Evolutionary conservation across 148 eudicot species (phyloP), one percentile per base, ranked within the genome.

Genomic region (Drosera capensis): DNA sequence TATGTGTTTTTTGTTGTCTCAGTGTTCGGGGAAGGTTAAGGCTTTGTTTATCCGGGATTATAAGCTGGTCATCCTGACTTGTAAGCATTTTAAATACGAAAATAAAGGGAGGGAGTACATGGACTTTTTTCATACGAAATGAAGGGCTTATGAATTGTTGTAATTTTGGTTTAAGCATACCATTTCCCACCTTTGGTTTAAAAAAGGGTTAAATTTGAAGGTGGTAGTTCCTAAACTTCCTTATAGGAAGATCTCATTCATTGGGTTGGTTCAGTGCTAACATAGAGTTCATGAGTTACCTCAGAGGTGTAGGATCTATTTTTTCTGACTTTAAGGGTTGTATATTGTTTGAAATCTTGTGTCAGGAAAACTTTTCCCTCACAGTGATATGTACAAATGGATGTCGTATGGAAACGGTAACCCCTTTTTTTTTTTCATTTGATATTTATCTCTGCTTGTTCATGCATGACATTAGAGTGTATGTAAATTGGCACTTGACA

Each of bases 341-440:
- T 23, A n/a, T 24, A 14, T 40, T 26, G 23, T 19, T 7, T 20
- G 1, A 6, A 8, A 17, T 19, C 9, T 41, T 23, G n/a, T 50
- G 54, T 40, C 95, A 90, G 99, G 82, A 19, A 80, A 66, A 62
- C 62, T 90, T 56, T 90, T 85, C 45, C 99, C 99, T 2, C 75
- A 73, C 60, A 68, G 62, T 23, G 94, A 85, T 53, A 78, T 85
- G 60, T 72, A 63, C 64, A 90, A 77, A 64, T 90, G 99, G 99
- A 31, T 85, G 82, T 67, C 95, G 18, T 90, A 90, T 46, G 99
- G 93, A 64, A 74, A 85, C 52, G 99, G 99, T 90, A 84, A 67
- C 43, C 12, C 0, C 21, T 35, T 9, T 23, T 13, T 23, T 3
- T 40, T 1, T 37, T 3, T 39, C 17, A 16, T 17, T 39, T 39